Percentiles rank a stretch among this genome's conserved stretches.
phyloP scores from a whole-genome alignment of 1,284 basidiomycete genomes.

The Pseudozyma sp. region DNA sequence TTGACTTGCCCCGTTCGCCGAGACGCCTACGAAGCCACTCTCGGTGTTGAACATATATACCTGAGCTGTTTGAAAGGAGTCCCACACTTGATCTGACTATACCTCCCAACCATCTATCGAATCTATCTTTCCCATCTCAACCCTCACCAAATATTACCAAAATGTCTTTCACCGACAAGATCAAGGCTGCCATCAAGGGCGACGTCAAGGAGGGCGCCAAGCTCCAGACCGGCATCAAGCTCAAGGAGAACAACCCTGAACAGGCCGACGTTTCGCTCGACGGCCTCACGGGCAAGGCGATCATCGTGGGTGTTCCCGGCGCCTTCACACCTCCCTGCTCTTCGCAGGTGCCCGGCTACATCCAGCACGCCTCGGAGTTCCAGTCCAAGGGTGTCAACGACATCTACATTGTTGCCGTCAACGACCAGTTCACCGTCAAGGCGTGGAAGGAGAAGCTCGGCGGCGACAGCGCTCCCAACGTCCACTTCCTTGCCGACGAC shows the following conservation, averaged over 20 bases:
- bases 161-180: constrained; percentile 52
- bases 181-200: constrained; percentile 50
- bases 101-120: background rate
- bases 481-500: constrained; percentile 66
- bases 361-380: constrained; percentile 56
- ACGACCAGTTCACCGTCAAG: constrained; percentile 62
- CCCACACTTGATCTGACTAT: background rate
- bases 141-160: background rate
- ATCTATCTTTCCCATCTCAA: background rate
- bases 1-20: constrained; percentile 4
- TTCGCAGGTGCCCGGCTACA: constrained; percentile 66
- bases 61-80: background rate
- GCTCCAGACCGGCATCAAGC: constrained; percentile 46
- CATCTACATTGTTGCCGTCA: constrained; percentile 65
- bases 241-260: constrained; percentile 61
- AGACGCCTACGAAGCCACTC: background rate
- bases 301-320: constrained; percentile 50
- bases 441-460: constrained; percentile 67
- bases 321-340: constrained; percentile 62
- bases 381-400: constrained; percentile 59
- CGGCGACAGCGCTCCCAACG: constrained; percentile 33
- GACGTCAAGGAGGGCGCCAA: constrained; percentile 57
- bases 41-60: constrained; percentile 9
- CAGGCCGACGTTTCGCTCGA: constrained; percentile 54
- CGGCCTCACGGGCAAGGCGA: constrained; percentile 41